phyloP scores from a whole-genome alignment of 2,329 filamentous ascomycete genomes.

The Colletotrichum sp. region DNA sequence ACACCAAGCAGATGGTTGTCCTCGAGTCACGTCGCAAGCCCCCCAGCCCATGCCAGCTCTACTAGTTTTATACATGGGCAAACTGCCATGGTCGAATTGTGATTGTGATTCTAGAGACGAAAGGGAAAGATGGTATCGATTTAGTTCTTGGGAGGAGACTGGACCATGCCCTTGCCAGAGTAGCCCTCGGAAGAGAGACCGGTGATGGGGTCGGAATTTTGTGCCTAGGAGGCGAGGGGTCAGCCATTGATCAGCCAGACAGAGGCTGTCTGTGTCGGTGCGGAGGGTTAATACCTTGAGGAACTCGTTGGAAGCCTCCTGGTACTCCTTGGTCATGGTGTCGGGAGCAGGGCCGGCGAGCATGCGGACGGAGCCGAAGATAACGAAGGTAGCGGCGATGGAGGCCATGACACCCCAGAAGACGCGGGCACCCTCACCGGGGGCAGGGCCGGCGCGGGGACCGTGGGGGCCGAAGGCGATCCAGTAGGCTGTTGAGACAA shows the following conservation, averaged over 20 bases:
- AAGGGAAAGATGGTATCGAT: constrained; percentile 26
- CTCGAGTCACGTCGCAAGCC: constrained; percentile 35
- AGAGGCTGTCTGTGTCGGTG: neutral
- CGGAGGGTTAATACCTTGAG: constrained; percentile 67
- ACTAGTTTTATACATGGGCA: constrained; percentile 40
- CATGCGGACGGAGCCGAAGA: constrained; percentile 77
- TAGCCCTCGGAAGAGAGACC: constrained; percentile 83
- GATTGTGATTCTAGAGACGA: constrained; percentile 22
- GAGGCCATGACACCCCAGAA: constrained; percentile 75
- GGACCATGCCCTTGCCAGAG: constrained; percentile 78
- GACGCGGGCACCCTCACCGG: constrained; percentile 84
- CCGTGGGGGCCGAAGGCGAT: constrained; percentile 98
- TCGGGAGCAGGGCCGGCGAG: constrained; percentile 76
- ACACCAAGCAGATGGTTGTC: constrained; percentile 34
- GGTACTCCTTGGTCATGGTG: constrained; percentile 97
- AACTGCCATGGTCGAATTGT: constrained; percentile 19
- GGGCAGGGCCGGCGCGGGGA: constrained; percentile 81
- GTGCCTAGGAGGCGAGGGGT: constrained; percentile 56
- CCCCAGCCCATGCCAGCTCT: constrained; percentile 32
- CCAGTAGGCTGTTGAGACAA: constrained; percentile 81
- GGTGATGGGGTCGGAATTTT: constrained; percentile 86
- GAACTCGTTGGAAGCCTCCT: constrained; percentile 94
- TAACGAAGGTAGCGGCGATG: constrained; percentile 66
- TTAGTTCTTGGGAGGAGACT: constrained; percentile 66
- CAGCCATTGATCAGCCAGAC: neutral